phyloP scores from a whole-genome alignment of 202 grass and related monocot species.

The Bolboschoenoplectus hybrid region DNA sequence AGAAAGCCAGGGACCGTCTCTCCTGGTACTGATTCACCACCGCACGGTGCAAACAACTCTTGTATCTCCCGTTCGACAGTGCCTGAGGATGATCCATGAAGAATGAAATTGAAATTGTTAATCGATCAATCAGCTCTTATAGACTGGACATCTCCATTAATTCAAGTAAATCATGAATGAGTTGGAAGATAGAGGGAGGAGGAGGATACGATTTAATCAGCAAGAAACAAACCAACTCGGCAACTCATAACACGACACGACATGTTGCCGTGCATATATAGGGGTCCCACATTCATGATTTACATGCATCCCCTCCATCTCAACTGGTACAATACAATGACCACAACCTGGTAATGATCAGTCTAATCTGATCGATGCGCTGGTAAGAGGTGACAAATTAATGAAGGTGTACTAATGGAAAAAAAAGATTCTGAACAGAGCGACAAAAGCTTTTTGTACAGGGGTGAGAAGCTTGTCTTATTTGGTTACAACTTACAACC shows the following conservation, averaged over 20 bases:
- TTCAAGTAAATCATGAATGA: not conserved
- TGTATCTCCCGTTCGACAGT: constrained; percentile 86
- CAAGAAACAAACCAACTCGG: not conserved
- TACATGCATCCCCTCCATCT: not conserved
- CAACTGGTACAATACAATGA: not conserved
- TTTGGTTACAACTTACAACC: not conserved
- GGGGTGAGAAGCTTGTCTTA: not conserved
- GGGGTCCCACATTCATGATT: constrained; percentile 20
- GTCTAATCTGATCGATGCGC: not conserved
- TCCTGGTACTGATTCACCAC: constrained; percentile 76
- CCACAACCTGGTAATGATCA: not conserved
- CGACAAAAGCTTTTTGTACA: not conserved
- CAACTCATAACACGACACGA: constrained; percentile 18
- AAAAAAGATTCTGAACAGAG: constrained; percentile 25
- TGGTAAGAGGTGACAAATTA: not conserved
- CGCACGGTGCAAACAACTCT: constrained; percentile 88
- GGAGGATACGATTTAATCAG: constrained; percentile 1
- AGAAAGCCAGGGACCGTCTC: constrained; percentile 86
- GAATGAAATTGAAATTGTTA: not conserved
- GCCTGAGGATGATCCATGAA: constrained; percentile 47
- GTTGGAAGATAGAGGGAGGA: constrained; percentile 2
- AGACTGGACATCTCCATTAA: not conserved
- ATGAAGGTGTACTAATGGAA: not conserved
- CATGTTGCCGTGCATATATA: constrained; percentile 32
- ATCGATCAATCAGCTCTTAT: not conserved